A percentile compares a stretch with the other conserved stretches of the same genome.
Evolutionary conservation across 352 stramenopile species (phyloP).

Genomic region (Globisporangium cystogenes): DNA sequence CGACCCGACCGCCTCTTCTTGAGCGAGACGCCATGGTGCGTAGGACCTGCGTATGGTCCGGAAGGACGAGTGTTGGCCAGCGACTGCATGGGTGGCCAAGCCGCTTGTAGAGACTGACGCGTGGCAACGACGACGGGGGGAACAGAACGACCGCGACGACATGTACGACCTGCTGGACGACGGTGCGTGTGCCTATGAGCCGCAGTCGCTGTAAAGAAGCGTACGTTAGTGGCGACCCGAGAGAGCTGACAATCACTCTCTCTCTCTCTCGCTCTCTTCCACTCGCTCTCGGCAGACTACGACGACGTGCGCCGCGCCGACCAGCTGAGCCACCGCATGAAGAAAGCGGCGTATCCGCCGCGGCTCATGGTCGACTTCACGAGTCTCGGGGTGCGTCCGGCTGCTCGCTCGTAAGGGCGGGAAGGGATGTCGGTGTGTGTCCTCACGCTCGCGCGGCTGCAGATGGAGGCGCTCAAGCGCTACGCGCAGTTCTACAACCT

Average conservation of each 20-base stretch:
- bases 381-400: constrained; percentile 59
- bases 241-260: neutral
- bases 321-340: constrained; percentile 30
- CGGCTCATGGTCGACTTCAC: constrained; percentile 86
- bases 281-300: constrained; percentile 17
- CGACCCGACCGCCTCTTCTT: too few relatives aligned
- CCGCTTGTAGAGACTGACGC: too few relatives aligned
- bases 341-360: constrained; percentile 58
- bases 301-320: constrained; percentile 26
- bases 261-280: neutral
- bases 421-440: too few relatives aligned
- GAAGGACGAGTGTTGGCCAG: too few relatives aligned
- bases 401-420: too few relatives aligned
- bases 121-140: constrained; percentile 20
- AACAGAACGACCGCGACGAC: constrained; percentile 38
- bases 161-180: constrained; percentile 37
- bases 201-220: neutral
- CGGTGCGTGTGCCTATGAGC: constrained; percentile 13
- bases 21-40: too few relatives aligned
- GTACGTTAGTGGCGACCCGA: too few relatives aligned
- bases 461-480: constrained; percentile 70
- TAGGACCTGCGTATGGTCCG: too few relatives aligned
- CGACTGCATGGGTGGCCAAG: too few relatives aligned
- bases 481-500: constrained; percentile 83
- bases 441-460: neutral